These are phyloP conservation scores for Tetracladium marchalianum DNA, from an alignment of 495 filamentous ascomycete species.

Conservation along the genomic window DNA sequence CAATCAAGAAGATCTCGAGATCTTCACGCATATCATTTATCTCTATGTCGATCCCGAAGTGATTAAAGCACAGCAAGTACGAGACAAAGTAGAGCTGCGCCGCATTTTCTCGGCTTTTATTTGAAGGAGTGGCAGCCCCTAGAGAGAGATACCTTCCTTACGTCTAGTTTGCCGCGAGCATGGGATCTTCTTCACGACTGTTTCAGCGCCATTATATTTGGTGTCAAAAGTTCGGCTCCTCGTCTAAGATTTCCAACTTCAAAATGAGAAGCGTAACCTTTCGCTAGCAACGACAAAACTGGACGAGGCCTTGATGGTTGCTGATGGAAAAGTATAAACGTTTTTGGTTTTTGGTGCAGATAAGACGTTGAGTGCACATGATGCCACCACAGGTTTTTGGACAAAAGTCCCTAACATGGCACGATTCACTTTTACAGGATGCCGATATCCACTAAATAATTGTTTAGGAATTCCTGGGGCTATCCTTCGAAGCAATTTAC, in stretches of 20 bases:
- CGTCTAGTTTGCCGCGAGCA: slow-evolving; percentile 29
- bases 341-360: slow-evolving; percentile 50
- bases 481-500: slow-evolving; percentile 50
- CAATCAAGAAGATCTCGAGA: slow-evolving; percentile 37
- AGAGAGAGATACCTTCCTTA: slow-evolving; percentile 30
- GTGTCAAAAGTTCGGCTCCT: slow-evolving; percentile 18
- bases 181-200: slow-evolving; percentile 35
- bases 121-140: slow-evolving; percentile 28
- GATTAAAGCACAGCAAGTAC: slow-evolving; percentile 19
- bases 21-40: slow-evolving; percentile 26
- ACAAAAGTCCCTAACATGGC: slow-evolving; percentile 1
- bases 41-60: not conserved
- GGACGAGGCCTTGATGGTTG: slow-evolving; percentile 25
- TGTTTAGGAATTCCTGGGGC: slow-evolving; percentile 40
- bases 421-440: slow-evolving; percentile 9
- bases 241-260: slow-evolving; percentile 29
- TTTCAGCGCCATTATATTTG: slow-evolving; percentile 13
- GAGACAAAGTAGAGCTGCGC: not conserved
- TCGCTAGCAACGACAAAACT: slow-evolving; percentile 25
- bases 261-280: slow-evolving; percentile 34
- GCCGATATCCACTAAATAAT: slow-evolving; percentile 29
- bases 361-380: slow-evolving; percentile 42
- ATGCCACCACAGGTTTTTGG: slow-evolving; percentile 49
- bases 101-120: not conserved
- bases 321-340: slow-evolving; percentile 24